phyloP scores from a whole-genome alignment of 2,329 filamentous ascomycete genomes.

The Xylariales sp. region DNA sequence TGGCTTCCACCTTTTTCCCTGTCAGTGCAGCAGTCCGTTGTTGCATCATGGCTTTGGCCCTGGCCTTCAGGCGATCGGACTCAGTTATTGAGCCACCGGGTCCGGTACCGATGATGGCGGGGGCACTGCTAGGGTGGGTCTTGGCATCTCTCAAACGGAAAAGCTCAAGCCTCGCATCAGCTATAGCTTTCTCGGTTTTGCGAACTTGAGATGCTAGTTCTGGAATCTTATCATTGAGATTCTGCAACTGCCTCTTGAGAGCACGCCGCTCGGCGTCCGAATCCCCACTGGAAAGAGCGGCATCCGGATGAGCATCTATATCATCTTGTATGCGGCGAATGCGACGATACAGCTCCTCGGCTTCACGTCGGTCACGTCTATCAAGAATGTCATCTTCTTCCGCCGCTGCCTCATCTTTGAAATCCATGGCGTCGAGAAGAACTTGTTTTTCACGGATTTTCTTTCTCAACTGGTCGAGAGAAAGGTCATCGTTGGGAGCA shows the following conservation, averaged over 20 bases:
- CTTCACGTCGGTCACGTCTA: conserved; percentile 88
- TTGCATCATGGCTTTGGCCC: conserved; percentile 98
- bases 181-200: conserved; percentile 89
- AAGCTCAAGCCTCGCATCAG: conserved; percentile 89
- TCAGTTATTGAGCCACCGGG: conserved; percentile 92
- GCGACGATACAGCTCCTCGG: conserved; percentile 92
- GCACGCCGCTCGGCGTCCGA: conserved; percentile 88
- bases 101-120: conserved; percentile 88
- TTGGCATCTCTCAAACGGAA: conserved; percentile 96
- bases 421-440: conserved; percentile 94
- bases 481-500: conserved; percentile 81
- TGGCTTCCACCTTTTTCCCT: conserved; percentile 78
- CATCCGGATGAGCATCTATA: conserved; percentile 90
- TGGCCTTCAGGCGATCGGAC: conserved; percentile 91
- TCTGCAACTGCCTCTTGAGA: conserved; percentile 89
- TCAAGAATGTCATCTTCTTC: conserved; percentile 95
- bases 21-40: conserved; percentile 92
- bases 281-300: conserved; percentile 75
- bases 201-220: conserved; percentile 93
- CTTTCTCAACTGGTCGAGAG: conserved; percentile 88
- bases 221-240: conserved; percentile 87
- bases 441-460: conserved; percentile 95
- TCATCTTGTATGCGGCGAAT: conserved; percentile 94
- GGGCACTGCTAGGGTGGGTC: conserved; percentile 83
- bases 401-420: conserved; percentile 87